Evolutionary conservation across 306 rosid species (phyloP).

Genomic region (Medicago lupulina): DNA sequence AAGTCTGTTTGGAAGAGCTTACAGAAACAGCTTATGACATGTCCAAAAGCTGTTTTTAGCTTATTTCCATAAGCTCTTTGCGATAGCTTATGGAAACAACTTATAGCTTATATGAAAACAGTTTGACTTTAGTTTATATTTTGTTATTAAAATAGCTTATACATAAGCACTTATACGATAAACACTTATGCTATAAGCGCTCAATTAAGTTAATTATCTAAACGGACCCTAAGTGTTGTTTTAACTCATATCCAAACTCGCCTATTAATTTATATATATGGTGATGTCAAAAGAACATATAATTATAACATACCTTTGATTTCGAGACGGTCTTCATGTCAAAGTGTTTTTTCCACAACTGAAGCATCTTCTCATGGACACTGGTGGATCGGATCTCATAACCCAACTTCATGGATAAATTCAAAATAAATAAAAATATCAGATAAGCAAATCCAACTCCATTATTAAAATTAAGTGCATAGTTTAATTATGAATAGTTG

Average conservation of each 20-base stretch:
- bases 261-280: neutral
- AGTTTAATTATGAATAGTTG: neutral
- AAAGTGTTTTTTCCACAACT: conserved; percentile 81
- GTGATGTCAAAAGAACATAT: conserved; percentile 8
- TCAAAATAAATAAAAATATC: conserved; percentile 15
- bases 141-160: too few species aligned
- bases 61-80: too few species aligned
- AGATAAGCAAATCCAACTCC: conserved; percentile 26
- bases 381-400: conserved; percentile 82
- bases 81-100: too few species aligned
- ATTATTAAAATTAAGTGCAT: conserved; percentile 5
- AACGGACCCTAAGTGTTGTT: too few species aligned
- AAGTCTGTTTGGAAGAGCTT: too few species aligned
- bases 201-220: too few species aligned
- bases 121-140: too few species aligned
- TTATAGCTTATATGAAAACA: too few species aligned
- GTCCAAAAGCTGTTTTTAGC: too few species aligned
- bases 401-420: conserved; percentile 69
- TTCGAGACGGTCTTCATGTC: conserved; percentile 77
- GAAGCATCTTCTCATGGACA: conserved; percentile 93
- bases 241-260: neutral
- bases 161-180: too few species aligned
- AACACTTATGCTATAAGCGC: too few species aligned
- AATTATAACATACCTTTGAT: conserved; percentile 66
- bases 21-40: too few species aligned